Percentiles rank a stretch among this genome's conserved stretches.
Conservation (phyloP, 495 filamentous ascomycete genomes). For the Annulohypoxylon moriforme region DNA sequence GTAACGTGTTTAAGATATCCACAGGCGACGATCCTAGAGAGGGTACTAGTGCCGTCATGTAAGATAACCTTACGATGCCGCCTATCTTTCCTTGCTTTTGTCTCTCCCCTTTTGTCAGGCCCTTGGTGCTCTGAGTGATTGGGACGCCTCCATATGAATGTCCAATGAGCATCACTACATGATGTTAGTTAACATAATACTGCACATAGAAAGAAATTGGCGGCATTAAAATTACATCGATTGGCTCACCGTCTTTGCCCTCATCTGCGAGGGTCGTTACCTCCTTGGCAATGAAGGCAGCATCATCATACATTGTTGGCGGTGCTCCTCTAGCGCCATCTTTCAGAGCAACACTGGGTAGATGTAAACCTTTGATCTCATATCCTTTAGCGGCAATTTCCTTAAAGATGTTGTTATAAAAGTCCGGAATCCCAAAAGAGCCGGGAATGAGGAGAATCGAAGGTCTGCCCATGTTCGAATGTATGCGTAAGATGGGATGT, state of each 20-base stretch:
- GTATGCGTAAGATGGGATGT: neutral
- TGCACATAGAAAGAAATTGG: neutral
- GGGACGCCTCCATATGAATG: slow-evolving; percentile 55
- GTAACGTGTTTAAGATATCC: slow-evolving; percentile 12
- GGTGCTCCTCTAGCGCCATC: slow-evolving; percentile 7
- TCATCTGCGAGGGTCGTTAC: slow-evolving; percentile 45
- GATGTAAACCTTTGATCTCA: slow-evolving; percentile 39
- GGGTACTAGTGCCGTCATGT: slow-evolving; percentile 48
- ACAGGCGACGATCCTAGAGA: slow-evolving; percentile 27
- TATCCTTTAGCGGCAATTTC: slow-evolving; percentile 44
- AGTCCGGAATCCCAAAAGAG: slow-evolving; percentile 49
- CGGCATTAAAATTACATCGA: neutral
- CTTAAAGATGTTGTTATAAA: slow-evolving; percentile 48
- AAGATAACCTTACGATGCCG: slow-evolving; percentile 55
- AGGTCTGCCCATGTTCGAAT: slow-evolving; percentile 49
- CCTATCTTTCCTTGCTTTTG: slow-evolving; percentile 52
- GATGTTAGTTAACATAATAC: neutral
- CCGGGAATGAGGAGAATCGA: slow-evolving; percentile 55
- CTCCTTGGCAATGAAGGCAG: slow-evolving; percentile 44
- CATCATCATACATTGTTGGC: slow-evolving; percentile 46
- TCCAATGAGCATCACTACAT: slow-evolving; percentile 46
- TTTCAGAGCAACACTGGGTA: slow-evolving; percentile 31
- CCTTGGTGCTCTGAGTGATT: slow-evolving; percentile 50
- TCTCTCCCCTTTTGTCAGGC: slow-evolving; percentile 54
- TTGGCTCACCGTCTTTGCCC: slow-evolving; percentile 47